Percentiles rank a stretch among this genome's conserved stretches.
Conservation (phyloP, 1,284 basidiomycete species). For the Ustilago trichophora region DNA sequence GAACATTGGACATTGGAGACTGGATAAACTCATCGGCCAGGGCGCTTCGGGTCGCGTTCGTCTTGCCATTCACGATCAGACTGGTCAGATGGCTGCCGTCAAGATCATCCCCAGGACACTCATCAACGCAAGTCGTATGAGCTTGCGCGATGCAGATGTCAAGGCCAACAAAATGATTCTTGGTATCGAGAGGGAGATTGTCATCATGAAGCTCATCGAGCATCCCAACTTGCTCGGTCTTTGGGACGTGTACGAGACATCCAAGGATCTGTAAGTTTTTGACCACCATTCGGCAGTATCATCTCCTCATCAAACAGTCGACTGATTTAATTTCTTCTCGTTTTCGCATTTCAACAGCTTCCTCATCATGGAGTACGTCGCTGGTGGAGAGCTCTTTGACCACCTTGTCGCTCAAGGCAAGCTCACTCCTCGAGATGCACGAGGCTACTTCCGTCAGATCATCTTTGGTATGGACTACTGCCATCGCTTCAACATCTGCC, state of each 20-base stretch:
- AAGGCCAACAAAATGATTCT: constrained; percentile 84
- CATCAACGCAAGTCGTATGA: constrained; percentile 76
- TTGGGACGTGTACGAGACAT: constrained; percentile 98
- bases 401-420: constrained; percentile 86
- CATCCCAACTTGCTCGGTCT: constrained; percentile 94
- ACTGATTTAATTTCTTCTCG: too few relatives aligned
- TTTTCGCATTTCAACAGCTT: constrained; percentile 38
- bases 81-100: constrained; percentile 89
- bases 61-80: constrained; percentile 85
- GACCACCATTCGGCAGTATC: too few relatives aligned
- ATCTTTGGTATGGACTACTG: constrained; percentile 94
- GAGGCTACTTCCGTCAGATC: constrained; percentile 96
- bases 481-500: constrained; percentile 95
- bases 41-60: constrained; percentile 85
- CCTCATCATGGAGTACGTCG: constrained; percentile 95
- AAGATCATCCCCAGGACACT: constrained; percentile 94
- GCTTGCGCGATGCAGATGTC: constrained; percentile 75
- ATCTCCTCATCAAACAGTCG: too few relatives aligned
- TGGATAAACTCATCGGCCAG: constrained; percentile 90
- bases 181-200: constrained; percentile 93
- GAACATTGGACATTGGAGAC: constrained; percentile 87
- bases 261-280: constrained; percentile 76
- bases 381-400: constrained; percentile 96
- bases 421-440: constrained; percentile 81
- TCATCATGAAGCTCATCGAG: constrained; percentile 98